Evolutionary conservation across 768 basidiomycete genomes (phyloP).

Genomic region (Lanmaoa rubissima): DNA sequence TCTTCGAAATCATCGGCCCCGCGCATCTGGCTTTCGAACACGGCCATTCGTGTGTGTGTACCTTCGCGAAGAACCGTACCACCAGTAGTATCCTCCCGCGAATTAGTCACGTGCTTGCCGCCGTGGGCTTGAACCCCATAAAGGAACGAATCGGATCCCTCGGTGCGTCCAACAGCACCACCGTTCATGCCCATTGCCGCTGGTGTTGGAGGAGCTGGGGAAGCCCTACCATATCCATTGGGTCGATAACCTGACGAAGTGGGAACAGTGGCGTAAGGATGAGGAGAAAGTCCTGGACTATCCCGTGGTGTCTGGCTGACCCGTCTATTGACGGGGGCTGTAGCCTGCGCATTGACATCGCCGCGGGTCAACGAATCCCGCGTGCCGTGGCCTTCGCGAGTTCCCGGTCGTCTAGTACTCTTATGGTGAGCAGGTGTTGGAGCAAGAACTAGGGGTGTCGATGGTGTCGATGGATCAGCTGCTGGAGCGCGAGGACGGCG

Average conservation of each 20-base stretch:
- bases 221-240: conserved; percentile 55
- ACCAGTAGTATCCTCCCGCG: conserved; percentile 53
- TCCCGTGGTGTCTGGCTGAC: conserved; percentile 63
- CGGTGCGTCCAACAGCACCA: conserved; percentile 42
- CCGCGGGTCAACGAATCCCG: conserved; percentile 49
- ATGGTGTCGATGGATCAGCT: conserved; percentile 53
- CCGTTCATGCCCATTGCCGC: conserved; percentile 38
- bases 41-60: conserved; percentile 49
- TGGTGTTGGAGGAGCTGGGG: conserved; percentile 41
- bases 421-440: conserved; percentile 70
- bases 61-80: conserved; percentile 35
- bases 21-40: conserved; percentile 68
- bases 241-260: conserved; percentile 56
- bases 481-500: conserved; percentile 48
- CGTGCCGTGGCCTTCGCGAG: conserved; percentile 44
- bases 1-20: conserved; percentile 60
- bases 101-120: conserved; percentile 50
- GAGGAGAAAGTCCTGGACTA: conserved; percentile 48
- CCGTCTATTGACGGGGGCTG: conserved; percentile 65
- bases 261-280: conserved; percentile 72
- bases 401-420: conserved; percentile 46
- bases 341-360: conserved; percentile 58
- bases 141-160: conserved; percentile 66
- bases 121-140: conserved; percentile 51
- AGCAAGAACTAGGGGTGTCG: conserved; percentile 59